Evolutionary conservation across 108 stramenopile genomes (phyloP).

Genomic region (Nitzschia sp.): DNA sequence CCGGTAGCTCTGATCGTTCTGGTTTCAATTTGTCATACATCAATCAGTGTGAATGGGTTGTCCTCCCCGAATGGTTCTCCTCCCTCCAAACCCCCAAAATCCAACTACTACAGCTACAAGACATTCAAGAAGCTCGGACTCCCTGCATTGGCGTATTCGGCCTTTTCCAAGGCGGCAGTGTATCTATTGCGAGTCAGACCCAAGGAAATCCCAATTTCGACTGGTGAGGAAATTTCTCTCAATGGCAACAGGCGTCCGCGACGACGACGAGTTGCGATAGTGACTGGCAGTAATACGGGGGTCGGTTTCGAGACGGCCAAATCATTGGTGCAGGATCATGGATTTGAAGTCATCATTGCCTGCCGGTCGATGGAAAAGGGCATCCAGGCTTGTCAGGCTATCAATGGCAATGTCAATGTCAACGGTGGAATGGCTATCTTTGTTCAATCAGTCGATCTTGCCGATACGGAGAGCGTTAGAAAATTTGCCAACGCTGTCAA

Average conservation of each 20-base stretch:
- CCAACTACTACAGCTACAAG: conserved; percentile 6
- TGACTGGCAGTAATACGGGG: conserved; percentile 66
- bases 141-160: not conserved
- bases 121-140: not conserved
- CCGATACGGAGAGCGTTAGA: conserved; percentile 34
- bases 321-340: conserved; percentile 40
- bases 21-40: no score
- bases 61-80: no score
- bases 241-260: no score
- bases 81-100: not conserved
- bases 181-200: not conserved
- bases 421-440: conserved; percentile 36
- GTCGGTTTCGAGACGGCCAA: conserved; percentile 61
- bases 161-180: not conserved
- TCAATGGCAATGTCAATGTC: conserved; percentile 24
- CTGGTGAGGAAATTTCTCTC: no score
- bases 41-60: no score
- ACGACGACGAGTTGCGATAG: conserved; percentile 32
- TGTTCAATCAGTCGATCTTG: conserved; percentile 44
- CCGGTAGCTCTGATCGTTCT: no score
- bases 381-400: conserved; percentile 36
- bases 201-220: not conserved
- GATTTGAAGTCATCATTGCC: conserved; percentile 60
- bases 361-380: conserved; percentile 70
- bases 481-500: conserved; percentile 42